Evolutionary conservation across 192 early-diverging fungal genomes (phyloP).

Genomic region (Podila horticola): DNA sequence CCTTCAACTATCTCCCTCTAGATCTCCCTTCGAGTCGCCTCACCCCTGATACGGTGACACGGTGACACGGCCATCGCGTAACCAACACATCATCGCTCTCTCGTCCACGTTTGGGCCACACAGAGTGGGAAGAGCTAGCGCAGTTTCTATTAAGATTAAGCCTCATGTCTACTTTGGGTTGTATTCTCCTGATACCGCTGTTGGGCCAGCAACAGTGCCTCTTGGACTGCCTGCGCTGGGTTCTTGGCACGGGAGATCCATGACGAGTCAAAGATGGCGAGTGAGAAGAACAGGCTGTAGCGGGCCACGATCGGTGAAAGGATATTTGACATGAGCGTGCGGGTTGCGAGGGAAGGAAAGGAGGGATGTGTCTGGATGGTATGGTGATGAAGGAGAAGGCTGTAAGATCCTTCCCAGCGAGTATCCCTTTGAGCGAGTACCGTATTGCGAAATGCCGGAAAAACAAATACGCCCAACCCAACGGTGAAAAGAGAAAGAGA

Average conservation of each 20-base stretch:
- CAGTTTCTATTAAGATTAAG: neutral
- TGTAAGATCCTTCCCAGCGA: neutral
- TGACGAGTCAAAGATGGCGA: conserved; percentile 40
- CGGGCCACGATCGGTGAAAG: conserved; percentile 35
- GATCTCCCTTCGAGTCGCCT: neutral
- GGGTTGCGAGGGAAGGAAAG: neutral
- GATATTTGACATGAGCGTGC: conserved; percentile 32
- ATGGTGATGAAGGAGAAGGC: neutral
- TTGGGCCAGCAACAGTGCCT: conserved; percentile 22
- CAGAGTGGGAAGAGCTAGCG: neutral
- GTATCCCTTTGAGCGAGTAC: no score
- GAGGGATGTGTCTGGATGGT: neutral
- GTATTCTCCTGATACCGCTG: conserved; percentile 27
- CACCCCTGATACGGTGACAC: neutral
- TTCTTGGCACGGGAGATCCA: conserved; percentile 16
- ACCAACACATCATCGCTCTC: conserved; percentile 16
- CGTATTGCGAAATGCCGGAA: neutral
- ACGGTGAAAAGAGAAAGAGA: neutral
- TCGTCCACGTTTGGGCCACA: neutral
- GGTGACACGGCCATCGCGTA: conserved; percentile 5
- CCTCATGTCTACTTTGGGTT: neutral
- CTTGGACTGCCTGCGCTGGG: conserved; percentile 10
- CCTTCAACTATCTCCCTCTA: neutral
- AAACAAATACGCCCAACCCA: no score
- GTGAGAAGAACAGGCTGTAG: conserved; percentile 47